Conservation (phyloP, 73 alveolate genomes). For the Durusdinium trenchii region DNA sequence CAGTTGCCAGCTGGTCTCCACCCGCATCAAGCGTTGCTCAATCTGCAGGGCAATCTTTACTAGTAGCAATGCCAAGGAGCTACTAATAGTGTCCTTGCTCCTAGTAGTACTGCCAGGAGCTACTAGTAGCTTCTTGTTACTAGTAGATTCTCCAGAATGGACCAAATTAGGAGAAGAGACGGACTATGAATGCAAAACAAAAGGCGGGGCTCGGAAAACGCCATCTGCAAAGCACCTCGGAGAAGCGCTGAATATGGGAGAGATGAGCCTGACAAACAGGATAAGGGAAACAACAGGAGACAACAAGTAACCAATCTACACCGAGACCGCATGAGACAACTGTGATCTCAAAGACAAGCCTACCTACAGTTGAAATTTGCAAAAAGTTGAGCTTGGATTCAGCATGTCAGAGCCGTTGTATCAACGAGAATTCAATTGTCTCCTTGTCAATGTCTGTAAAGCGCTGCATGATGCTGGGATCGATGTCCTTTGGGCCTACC, state of each 20-base stretch:
- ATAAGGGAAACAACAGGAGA: not conserved
- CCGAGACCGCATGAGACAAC: too few relatives aligned
- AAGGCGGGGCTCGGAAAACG: not conserved
- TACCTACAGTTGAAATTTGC: too few relatives aligned
- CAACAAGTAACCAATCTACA: too few relatives aligned
- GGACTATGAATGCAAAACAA: not conserved
- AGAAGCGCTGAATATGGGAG: slow-evolving; percentile 46
- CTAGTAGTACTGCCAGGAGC: too few relatives aligned
- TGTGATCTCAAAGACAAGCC: too few relatives aligned
- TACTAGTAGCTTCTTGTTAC: too few relatives aligned
- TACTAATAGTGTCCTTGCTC: too few relatives aligned
- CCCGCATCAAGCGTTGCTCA: slow-evolving; percentile 47
- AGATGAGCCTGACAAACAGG: slow-evolving; percentile 26
- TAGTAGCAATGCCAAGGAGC: too few relatives aligned
- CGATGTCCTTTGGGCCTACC: slow-evolving; percentile 9
- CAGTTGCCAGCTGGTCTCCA: slow-evolving; percentile 9
- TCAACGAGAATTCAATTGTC: not conserved
- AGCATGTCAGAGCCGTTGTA: too few relatives aligned
- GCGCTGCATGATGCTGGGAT: slow-evolving; percentile 63
- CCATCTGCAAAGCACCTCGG: not conserved
- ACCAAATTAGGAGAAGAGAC: too few relatives aligned
- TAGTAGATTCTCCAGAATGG: too few relatives aligned
- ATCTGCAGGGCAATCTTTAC: slow-evolving; percentile 19
- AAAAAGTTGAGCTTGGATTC: too few relatives aligned
- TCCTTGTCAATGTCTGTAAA: slow-evolving; percentile 86